A percentile compares a stretch with the other conserved stretches of the same genome.
Conservation (phyloP, 208 protist species). For the Trypanosoma boissoni region DNA sequence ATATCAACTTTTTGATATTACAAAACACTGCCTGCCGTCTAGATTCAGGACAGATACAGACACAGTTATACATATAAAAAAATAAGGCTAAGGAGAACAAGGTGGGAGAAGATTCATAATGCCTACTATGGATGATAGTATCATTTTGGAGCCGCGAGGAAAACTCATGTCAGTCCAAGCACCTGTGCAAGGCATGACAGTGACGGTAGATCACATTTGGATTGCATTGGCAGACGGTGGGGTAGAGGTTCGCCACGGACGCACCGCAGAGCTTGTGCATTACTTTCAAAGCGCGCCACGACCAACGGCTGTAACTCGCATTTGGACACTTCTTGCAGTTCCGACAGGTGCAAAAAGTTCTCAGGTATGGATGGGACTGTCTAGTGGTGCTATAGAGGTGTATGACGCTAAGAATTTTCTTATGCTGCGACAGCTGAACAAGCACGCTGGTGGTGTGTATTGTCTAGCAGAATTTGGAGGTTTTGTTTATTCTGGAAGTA, state of each 20-base stretch:
- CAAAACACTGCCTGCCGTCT: too few relatives aligned
- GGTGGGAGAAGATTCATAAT: neutral
- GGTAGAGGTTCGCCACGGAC: conserved; percentile 65
- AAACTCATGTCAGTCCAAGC: conserved; percentile 11
- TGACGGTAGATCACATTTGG: conserved; percentile 56
- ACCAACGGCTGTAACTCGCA: conserved; percentile 44
- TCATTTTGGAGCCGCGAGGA: neutral
- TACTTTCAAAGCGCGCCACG: conserved; percentile 40
- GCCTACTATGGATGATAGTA: neutral
- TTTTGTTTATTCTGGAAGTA: conserved; percentile 70
- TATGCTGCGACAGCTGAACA: conserved; percentile 33
- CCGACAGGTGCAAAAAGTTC: conserved; percentile 21
- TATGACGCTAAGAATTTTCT: conserved; percentile 41
- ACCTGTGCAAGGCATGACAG: conserved; percentile 47
- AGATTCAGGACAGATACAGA: too few relatives aligned
- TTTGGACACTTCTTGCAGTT: conserved; percentile 16
- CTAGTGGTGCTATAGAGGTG: conserved; percentile 71
- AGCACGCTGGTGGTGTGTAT: conserved; percentile 62
- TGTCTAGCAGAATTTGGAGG: conserved; percentile 77
- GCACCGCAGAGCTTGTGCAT: conserved; percentile 54
- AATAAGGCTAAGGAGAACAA: neutral
- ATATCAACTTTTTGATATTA: too few relatives aligned
- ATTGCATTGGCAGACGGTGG: conserved; percentile 64
- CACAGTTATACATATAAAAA: too few relatives aligned
- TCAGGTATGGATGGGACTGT: conserved; percentile 78